These are phyloP conservation scores for Pisolithus tinctorius DNA, from an alignment of 768 basidiomycete genomes.

Conservation along the genomic window DNA sequence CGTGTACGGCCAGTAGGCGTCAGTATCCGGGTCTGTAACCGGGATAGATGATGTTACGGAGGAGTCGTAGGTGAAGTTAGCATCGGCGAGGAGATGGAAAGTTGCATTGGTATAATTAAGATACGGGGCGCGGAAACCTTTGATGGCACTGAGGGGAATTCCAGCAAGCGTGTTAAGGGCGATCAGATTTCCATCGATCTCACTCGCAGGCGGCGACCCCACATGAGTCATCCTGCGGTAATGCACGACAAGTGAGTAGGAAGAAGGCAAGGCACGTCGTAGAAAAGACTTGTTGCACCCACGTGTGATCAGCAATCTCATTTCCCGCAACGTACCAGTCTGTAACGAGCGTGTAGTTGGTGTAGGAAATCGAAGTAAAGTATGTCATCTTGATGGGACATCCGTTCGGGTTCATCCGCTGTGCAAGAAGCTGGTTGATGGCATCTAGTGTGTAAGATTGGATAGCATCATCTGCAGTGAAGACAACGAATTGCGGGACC, in stretches of 20 bases:
- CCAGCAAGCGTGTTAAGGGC: conserved; percentile 75
- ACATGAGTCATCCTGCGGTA: conserved; percentile 60
- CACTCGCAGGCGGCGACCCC: conserved; percentile 50
- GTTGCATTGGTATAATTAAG: conserved; percentile 62
- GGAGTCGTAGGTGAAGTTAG: conserved; percentile 70
- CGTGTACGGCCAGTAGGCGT: conserved; percentile 82
- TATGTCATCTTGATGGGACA: conserved; percentile 74
- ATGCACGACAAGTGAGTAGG: neutral
- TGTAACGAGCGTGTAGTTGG: conserved; percentile 70
- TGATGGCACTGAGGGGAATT: conserved; percentile 57
- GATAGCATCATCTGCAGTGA: conserved; percentile 72
- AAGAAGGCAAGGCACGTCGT: neutral
- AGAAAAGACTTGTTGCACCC: conserved; percentile 20
- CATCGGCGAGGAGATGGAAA: conserved; percentile 44
- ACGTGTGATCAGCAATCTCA: conserved; percentile 79
- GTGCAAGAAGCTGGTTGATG: conserved; percentile 67
- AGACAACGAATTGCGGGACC: conserved; percentile 62
- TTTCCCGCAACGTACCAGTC: conserved; percentile 81
- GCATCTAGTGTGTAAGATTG: conserved; percentile 72
- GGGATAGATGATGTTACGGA: conserved; percentile 53
- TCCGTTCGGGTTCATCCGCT: conserved; percentile 71
- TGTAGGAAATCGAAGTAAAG: conserved; percentile 63
- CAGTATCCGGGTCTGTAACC: conserved; percentile 58
- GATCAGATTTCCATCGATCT: conserved; percentile 74
- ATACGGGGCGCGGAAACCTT: conserved; percentile 74